These are phyloP conservation scores for Cystobasidium slooffiae DNA, from an alignment of 1,284 basidiomycete species.

Conservation along the genomic window DNA sequence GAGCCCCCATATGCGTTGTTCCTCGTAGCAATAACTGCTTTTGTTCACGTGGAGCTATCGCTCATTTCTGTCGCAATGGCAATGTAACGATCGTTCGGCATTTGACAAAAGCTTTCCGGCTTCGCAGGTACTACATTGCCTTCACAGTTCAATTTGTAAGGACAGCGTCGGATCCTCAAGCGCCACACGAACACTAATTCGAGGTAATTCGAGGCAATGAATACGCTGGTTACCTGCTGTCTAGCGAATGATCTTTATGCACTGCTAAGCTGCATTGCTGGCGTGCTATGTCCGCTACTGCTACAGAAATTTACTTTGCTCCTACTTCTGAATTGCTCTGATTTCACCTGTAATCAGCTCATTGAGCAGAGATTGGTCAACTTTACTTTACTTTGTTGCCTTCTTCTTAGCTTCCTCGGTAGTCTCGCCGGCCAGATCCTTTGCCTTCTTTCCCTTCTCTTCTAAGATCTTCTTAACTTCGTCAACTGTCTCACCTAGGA, in stretches of 20 bases:
- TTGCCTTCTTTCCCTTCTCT: slow-evolving; percentile 51
- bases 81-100: slow-evolving; percentile 22
- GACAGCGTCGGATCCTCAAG: no score
- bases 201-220: not conserved
- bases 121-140: not conserved
- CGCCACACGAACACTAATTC: not conserved
- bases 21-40: slow-evolving; percentile 2
- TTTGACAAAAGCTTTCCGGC: not conserved
- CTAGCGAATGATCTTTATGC: not conserved
- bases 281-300: not conserved
- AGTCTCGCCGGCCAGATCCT: slow-evolving; percentile 48
- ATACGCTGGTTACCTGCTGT: not conserved
- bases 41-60: not conserved
- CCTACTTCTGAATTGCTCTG: not conserved
- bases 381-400: slow-evolving; percentile 35
- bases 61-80: slow-evolving; percentile 19
- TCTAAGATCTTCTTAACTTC: slow-evolving; percentile 52
- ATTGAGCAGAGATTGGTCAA: not conserved
- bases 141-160: not conserved
- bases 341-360: not conserved
- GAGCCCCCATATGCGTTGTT: slow-evolving; percentile 8
- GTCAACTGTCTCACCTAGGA: slow-evolving; percentile 55
- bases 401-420: slow-evolving; percentile 48
- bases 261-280: slow-evolving; percentile 3
- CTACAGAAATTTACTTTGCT: not conserved